A percentile compares a stretch with the other conserved stretches of the same genome.
These are phyloP conservation scores for Neonectria magnoliae DNA, from an alignment of 2,329 filamentous ascomycete species.

Conservation along the genomic window DNA sequence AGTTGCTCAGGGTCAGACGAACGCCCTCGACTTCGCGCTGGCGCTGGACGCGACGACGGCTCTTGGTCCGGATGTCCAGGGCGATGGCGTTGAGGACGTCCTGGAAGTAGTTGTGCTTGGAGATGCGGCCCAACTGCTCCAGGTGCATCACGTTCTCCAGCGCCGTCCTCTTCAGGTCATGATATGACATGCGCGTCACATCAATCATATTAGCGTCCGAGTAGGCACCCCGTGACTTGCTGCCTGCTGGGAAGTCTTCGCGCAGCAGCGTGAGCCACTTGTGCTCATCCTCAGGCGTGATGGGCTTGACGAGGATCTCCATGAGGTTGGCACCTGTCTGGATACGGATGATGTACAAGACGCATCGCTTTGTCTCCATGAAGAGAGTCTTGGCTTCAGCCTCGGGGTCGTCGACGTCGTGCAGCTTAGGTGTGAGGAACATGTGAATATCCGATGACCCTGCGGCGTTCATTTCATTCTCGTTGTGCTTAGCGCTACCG, in stretches of 20 bases:
- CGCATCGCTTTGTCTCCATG: slow-evolving; percentile 97
- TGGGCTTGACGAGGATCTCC: slow-evolving; percentile 92
- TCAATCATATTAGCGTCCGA: slow-evolving; percentile 90
- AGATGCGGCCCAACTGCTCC: slow-evolving; percentile 88
- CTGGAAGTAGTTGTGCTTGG: slow-evolving; percentile 92
- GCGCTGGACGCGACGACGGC: slow-evolving; percentile 88
- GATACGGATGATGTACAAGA: slow-evolving; percentile 96
- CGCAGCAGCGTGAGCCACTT: slow-evolving; percentile 84
- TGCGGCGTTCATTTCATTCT: slow-evolving; percentile 89
- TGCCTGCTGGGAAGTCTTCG: slow-evolving; percentile 79
- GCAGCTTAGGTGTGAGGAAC: slow-evolving; percentile 88
- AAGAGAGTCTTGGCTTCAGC: slow-evolving; percentile 91
- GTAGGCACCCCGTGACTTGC: slow-evolving; percentile 82
- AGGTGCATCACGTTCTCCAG: slow-evolving; percentile 93
- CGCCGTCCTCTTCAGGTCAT: slow-evolving; percentile 90
- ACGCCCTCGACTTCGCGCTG: slow-evolving; percentile 91
- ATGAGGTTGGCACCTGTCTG: slow-evolving; percentile 93
- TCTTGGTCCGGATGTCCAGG: slow-evolving; percentile 96
- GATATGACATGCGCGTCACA: slow-evolving; percentile 88
- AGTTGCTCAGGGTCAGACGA: slow-evolving; percentile 75
- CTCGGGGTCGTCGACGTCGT: slow-evolving; percentile 91
- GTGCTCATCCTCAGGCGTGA: slow-evolving; percentile 85
- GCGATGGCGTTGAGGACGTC: slow-evolving; percentile 98
- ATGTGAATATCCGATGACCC: slow-evolving; percentile 90
- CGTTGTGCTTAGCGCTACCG: slow-evolving; percentile 95